phyloP scores from a whole-genome alignment of 352 stramenopile genomes.

The Phytophthora constricta region DNA sequence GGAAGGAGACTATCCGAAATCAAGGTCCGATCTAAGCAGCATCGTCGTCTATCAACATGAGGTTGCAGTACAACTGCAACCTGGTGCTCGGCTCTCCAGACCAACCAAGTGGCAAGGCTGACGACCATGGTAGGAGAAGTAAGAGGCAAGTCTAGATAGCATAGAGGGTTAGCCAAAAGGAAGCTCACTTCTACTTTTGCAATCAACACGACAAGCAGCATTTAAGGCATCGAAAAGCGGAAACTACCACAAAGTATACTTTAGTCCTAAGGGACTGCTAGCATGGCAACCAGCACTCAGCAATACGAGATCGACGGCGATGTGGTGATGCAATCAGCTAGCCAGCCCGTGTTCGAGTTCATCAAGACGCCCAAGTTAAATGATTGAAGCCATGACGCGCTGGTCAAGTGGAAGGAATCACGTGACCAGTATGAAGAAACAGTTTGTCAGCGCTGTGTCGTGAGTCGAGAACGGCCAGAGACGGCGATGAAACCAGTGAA shows the following conservation, averaged over 20 bases:
- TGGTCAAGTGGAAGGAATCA: conserved; percentile 10
- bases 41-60: no score
- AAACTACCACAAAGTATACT: conserved; percentile 16
- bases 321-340: conserved; percentile 3
- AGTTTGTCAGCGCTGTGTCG: conserved; percentile 1
- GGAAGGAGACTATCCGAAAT: no score
- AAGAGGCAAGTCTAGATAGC: no score
- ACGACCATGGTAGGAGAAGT: no score
- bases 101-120: no score
- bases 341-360: conserved; percentile 9
- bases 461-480: background rate
- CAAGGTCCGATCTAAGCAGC: no score
- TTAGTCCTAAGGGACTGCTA: conserved; percentile 5
- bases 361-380: conserved; percentile 1
- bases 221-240: no score
- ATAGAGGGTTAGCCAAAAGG: no score
- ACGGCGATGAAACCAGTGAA: background rate
- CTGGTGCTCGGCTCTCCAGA: no score
- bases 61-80: no score
- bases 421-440: conserved; percentile 7
- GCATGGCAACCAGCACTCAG: background rate
- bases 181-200: no score
- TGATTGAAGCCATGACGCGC: conserved; percentile 4
- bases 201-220: no score
- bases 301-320: conserved; percentile 6